Conservation (phyloP, 2,329 filamentous ascomycete genomes). For the Sarocladium brachiariae region DNA sequence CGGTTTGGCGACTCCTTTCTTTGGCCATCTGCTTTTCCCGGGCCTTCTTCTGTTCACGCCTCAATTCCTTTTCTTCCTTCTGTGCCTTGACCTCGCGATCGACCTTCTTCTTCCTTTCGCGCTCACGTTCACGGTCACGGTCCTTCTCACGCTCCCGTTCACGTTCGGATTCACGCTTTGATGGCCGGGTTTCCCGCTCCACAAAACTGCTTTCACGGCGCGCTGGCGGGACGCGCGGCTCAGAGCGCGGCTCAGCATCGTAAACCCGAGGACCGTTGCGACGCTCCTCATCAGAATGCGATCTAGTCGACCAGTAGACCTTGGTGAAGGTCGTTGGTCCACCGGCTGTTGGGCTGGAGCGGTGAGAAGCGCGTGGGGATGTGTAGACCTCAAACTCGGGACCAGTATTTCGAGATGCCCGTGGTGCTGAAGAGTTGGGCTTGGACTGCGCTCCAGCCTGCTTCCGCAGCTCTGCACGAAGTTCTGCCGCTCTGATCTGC, state of each 20-base stretch:
- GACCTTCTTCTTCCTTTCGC: constrained; percentile 17
- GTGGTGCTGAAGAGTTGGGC: constrained; percentile 37
- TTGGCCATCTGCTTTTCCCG: constrained; percentile 30
- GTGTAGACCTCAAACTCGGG: constrained; percentile 35
- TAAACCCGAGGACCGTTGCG: constrained; percentile 29
- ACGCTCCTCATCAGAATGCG: constrained; percentile 34
- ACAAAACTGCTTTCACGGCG: constrained; percentile 39
- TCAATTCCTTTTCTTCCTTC: constrained; percentile 26
- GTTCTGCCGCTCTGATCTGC: constrained; percentile 52
- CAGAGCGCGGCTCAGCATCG: constrained; percentile 27
- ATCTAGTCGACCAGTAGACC: constrained; percentile 34
- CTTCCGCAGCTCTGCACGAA: constrained; percentile 59
- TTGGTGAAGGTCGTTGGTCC: constrained; percentile 26
- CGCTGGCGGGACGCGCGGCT: constrained; percentile 18
- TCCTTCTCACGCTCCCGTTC: constrained; percentile 30
- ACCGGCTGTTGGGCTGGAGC: constrained; percentile 23
- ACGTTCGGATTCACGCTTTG: constrained; percentile 35
- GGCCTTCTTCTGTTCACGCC: constrained; percentile 27
- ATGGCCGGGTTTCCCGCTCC: constrained; percentile 29
- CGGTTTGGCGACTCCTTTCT: constrained; percentile 29
- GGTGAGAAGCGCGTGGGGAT: background rate
- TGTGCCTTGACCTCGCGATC: constrained; percentile 19
- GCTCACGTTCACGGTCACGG: constrained; percentile 24
- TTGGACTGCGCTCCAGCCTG: constrained; percentile 36
- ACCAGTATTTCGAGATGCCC: constrained; percentile 15